Evolutionary conservation across 768 basidiomycete species (phyloP).

Genomic region (Auriscalpium microsporum): DNA sequence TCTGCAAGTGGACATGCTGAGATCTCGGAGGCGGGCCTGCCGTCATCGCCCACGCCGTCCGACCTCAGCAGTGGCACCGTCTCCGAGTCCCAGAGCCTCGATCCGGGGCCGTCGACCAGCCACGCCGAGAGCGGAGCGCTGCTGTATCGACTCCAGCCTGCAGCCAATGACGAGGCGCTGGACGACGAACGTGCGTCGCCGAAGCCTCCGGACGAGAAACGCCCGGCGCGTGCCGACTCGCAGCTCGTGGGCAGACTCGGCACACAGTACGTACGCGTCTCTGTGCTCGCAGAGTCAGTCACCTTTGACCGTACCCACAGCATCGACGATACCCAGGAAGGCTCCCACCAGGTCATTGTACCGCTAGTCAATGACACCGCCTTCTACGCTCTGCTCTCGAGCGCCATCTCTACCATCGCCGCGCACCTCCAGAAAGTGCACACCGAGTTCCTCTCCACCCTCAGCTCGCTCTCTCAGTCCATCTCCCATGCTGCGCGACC

Average conservation of each 20-base stretch:
- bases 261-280: not conserved
- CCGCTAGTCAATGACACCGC: conserved; percentile 72
- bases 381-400: conserved; percentile 70
- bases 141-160: not conserved
- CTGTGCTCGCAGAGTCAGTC: not conserved
- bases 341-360: conserved; percentile 50
- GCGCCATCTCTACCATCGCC: conserved; percentile 47
- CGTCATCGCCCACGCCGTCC: not conserved
- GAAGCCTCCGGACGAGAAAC: not conserved
- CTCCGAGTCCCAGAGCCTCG: not conserved
- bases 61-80: not conserved
- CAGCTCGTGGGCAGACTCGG: not conserved
- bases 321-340: not conserved
- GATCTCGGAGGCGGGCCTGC: not conserved
- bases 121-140: not conserved
- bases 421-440: conserved; percentile 44
- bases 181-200: not conserved
- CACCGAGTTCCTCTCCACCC: conserved; percentile 36
- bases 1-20: too few relatives aligned
- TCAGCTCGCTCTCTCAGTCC: conserved; percentile 38
- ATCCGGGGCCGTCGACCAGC: not conserved
- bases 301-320: not conserved
- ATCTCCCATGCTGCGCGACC: conserved; percentile 28
- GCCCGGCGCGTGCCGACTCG: not conserved
- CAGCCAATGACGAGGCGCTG: not conserved